Base-by-base conservation (phyloP, 768 basidiomycete genomes). In the Mrakia hoshinonis region DNA sequence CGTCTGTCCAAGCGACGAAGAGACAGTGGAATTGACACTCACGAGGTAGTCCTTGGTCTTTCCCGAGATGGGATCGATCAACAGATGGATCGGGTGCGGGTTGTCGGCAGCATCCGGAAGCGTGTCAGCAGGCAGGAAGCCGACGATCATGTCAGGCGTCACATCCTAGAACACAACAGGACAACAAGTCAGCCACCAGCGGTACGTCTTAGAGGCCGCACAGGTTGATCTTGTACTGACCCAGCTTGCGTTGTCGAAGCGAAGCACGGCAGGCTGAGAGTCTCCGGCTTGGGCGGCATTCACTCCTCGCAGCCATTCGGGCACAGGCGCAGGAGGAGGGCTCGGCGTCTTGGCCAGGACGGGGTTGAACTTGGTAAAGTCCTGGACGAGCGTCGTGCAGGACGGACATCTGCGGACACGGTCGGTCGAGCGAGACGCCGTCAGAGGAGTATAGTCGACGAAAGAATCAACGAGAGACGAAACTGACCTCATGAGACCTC, bases 11-110 rank as follows among this genome's bases (percentile, higher is more conserved):
- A 26, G 20, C 31, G 51, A 54, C 15, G 7, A 5, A n/a, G 4
- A 31, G 34, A n/a, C 34, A 46, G 22, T 24, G 4, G 39, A 49
- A 52, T 2, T 67, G n/a, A n/a, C n/a, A n/a, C 70, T 51, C 36
- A 72, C 70, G 55, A 72, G 67, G 64, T 58, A 72, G 47, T 72
- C 70, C 66, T 67, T 72, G 15, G 70, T 72, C 70, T 72, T 72
- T 51, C 70, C 70, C 29, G 66, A 65, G 55, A 55, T 43, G 5
- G 70, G 70, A 36, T 72, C 48, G 65, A 72, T 72, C 13, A 72
- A 48, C 26, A 72, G 70, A 26, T 72, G 70, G 58, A 72, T 72
- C 46, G 70, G 70, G 43, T 72, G 70, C 29, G 58, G 70, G 49
- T 67, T 72, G 15, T 49, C 36, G 20, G 31, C 1, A 0, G 46